Base-by-base conservation (phyloP, 306 rosid genomes). In the Lathyrus aphaca region DNA sequence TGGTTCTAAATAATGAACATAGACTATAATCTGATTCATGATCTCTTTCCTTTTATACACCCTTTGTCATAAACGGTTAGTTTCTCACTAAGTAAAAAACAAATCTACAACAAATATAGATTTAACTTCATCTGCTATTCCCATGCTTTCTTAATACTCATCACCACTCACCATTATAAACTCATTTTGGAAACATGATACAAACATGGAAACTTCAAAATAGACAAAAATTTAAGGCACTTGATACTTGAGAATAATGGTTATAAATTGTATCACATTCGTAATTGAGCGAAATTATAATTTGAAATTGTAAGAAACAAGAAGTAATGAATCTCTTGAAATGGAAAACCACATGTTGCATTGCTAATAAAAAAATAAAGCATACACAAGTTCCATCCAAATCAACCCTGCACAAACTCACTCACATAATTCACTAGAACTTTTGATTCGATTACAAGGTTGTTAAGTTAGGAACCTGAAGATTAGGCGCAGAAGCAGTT, bases 21-120 rank as follows among this genome's bases (percentile, higher is more conserved):
- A 32, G 37, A 6, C 37, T 32, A 32, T 32, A 32, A 32, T 32
- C 37, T 32, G 59, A 19, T 51, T 19, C 54, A 16, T 29, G 37
- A 51, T 51, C 15, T 51, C 58, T 19, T 51, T 51, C 58, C 58
- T 53, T 51, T 11, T 6, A 21, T 53, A 10, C 30, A 53, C 58
- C 58, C 15, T 21, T 53, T 53, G 7, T 53, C 58, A 53, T 10
- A 53, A 19, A 55, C 13, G 13, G 62, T 27, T 6, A 27, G 11
- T n/a, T 23, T 56, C 17, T 48, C 4, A 30, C 64, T 29, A n/a
- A 13, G 39, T 56, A 27, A 27, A 27, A 57, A 27, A 30, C 16
- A 32, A 29, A 57, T 29, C 64, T 13, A 23, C 38, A 27, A 14
- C 38, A 14, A 23, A 12, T 10, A 53, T 21, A 13, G 13, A 14